Evolutionary conservation across 2,329 filamentous ascomycete species (phyloP), one percentile per base, ranked within the genome.

Genomic region (Cladophialophora bantiana): DNA sequence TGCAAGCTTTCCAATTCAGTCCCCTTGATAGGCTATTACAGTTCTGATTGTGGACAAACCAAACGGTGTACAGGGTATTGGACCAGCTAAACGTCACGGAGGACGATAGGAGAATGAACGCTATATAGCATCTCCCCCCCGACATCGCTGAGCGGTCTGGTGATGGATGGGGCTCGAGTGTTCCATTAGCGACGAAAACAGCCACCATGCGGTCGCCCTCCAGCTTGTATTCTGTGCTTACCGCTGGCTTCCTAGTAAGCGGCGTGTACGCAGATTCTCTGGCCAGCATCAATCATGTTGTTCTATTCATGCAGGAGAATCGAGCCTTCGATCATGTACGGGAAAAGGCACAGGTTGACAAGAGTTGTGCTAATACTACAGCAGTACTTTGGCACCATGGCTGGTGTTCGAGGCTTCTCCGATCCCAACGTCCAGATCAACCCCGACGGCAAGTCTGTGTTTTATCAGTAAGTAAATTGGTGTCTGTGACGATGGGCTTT

Each of bases 251-350:
- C n/a, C 5, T 56, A 12, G 59, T 13, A 13, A 62, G 54, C 9
- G 1, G 53, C 20, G 64, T 53, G 15, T 32, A 7, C 12, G 81
- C 77, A 4, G 78, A 77, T 2, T 82, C 81, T 7, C 75, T 85
- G 38, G 78, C 78, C 32, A 84, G 86, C 64, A 83, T 86, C 65
- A 79, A 86, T 31, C 84, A 87, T 83, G 84, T 86, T 34, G 80
- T 86, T 10, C 80, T 86, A 10, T 86, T 86, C 75, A 86, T 86
- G 84, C 84, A 86, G 72, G 83, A 83, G 68, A 83, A 82, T 63
- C 74, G 81, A 50, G 76, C 78, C 36, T 80, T 77, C 72, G 77
- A 80, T 56, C 76, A 72, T 40, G 78, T 78, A 75, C 52, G 74
- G 38, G 18, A 13, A 15, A 31, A 15, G 3, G 6, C 13, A 40